Evolutionary conservation across 1,139 yeast genomes (phyloP).

Genomic region (Blastobotrys raffinosifermentans): DNA sequence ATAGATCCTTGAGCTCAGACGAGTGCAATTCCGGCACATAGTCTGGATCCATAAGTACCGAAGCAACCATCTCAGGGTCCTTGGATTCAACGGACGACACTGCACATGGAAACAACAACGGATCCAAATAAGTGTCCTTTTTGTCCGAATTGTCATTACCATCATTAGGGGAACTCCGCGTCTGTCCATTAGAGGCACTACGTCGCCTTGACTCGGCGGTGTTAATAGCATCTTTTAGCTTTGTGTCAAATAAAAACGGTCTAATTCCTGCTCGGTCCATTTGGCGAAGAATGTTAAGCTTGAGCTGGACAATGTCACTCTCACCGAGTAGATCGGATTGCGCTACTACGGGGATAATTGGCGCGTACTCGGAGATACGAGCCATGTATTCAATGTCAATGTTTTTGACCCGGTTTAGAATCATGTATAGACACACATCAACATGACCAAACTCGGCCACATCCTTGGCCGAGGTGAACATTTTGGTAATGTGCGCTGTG

Average conservation of each 20-base stretch:
- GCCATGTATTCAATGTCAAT: slow-evolving; percentile 26
- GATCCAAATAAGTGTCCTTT: slow-evolving; percentile 8
- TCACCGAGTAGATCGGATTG: slow-evolving; percentile 21
- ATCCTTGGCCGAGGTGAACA: slow-evolving; percentile 25
- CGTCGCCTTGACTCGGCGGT: slow-evolving; percentile 13
- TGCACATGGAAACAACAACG: slow-evolving; percentile 21
- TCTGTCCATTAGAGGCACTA: neutral
- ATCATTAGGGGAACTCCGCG: neutral
- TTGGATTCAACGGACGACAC: slow-evolving; percentile 20
- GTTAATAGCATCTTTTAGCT: slow-evolving; percentile 21
- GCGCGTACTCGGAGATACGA: slow-evolving; percentile 20
- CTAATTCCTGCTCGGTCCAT: slow-evolving; percentile 17
- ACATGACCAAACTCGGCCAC: slow-evolving; percentile 27
- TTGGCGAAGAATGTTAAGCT: slow-evolving; percentile 20
- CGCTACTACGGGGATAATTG: slow-evolving; percentile 29
- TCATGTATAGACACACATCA: slow-evolving; percentile 30
- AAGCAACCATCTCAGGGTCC: slow-evolving; percentile 25
- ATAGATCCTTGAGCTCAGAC: slow-evolving; percentile 21
- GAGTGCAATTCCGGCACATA: slow-evolving; percentile 20
- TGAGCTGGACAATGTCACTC: slow-evolving; percentile 18
- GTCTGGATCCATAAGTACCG: slow-evolving; percentile 25
- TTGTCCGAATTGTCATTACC: slow-evolving; percentile 1
- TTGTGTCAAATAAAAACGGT: slow-evolving; percentile 26
- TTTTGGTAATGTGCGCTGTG: slow-evolving; percentile 19
- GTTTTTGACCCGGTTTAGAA: slow-evolving; percentile 18